These are phyloP conservation scores for Sporothrix curviconia DNA, from an alignment of 2,329 filamentous ascomycete species.

Conservation along the genomic window DNA sequence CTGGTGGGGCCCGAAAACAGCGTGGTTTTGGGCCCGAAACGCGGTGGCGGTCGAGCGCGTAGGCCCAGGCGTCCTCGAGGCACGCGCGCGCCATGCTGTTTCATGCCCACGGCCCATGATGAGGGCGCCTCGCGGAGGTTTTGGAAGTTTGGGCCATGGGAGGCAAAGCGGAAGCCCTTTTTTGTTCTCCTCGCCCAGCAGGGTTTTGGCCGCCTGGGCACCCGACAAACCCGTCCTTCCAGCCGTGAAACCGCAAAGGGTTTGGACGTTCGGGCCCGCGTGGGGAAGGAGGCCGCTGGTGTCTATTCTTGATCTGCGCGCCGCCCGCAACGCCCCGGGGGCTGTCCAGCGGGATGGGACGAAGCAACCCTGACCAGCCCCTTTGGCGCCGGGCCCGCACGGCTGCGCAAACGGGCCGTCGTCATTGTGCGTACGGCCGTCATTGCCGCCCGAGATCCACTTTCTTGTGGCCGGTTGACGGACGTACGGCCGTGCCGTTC, in stretches of 20 bases:
- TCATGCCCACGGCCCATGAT: conserved; percentile 50
- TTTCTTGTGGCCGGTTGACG: conserved; percentile 60
- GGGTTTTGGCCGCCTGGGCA: no score
- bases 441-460: conserved; percentile 59
- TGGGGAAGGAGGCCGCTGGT: conserved; percentile 59
- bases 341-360: conserved; percentile 43
- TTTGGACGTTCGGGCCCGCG: no score
- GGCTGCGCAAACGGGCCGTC: conserved; percentile 56
- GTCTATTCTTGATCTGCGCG: conserved; percentile 59
- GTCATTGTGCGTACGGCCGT: conserved; percentile 57
- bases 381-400: conserved; percentile 43
- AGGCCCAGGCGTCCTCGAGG: conserved; percentile 44
- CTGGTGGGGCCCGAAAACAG: conserved; percentile 51
- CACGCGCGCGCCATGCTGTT: conserved; percentile 52
- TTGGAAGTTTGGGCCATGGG: conserved; percentile 57
- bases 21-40: conserved; percentile 52
- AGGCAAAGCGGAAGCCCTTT: conserved; percentile 52
- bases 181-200: conserved; percentile 48
- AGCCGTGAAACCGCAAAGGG: no score
- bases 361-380: conserved; percentile 54
- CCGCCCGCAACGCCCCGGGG: conserved; percentile 45
- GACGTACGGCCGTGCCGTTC: conserved; percentile 48
- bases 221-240: no score
- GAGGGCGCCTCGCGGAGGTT: conserved; percentile 52
- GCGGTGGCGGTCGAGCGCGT: conserved; percentile 48